Evolutionary conservation across 1,284 basidiomycete genomes (phyloP).

Genomic region (Malassezia brasiliensis): DNA sequence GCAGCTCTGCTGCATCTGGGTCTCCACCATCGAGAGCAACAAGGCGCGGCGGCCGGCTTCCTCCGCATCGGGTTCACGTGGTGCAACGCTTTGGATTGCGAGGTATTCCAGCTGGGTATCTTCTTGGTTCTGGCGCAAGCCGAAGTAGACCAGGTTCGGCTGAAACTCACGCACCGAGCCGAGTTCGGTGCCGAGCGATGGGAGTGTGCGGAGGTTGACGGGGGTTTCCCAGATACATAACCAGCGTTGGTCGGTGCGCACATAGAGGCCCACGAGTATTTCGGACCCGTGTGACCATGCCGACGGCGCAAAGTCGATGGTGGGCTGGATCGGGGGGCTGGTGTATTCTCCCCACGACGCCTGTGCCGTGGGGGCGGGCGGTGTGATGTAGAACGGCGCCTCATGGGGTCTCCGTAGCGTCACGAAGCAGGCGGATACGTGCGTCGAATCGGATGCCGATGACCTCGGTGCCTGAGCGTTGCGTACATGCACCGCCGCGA

Average conservation of each 20-base stretch:
- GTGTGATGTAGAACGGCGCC: constrained; percentile 12
- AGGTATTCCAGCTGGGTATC: constrained; percentile 1
- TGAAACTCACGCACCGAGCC: not conserved
- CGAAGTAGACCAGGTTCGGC: constrained; percentile 1
- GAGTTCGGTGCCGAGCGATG: not conserved
- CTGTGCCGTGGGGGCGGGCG: not conserved
- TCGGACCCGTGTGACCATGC: not conserved
- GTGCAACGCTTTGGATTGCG: not conserved
- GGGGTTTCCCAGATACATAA: constrained; percentile 8
- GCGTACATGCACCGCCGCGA: constrained; percentile 7
- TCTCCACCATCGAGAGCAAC: constrained; percentile 18
- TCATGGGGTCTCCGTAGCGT: not conserved
- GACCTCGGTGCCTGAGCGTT: not conserved
- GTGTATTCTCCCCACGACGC: constrained; percentile 13
- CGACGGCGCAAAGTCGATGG: constrained; percentile 3
- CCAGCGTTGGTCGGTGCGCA: not conserved
- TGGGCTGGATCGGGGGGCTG: not conserved
- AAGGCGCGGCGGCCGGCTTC: not conserved
- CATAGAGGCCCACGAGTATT: not conserved
- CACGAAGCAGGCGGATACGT: constrained; percentile 6
- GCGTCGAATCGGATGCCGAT: too few species aligned
- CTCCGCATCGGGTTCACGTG: not conserved
- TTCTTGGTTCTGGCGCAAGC: not conserved
- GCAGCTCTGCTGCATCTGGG: constrained; percentile 29
- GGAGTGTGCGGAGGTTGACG: not conserved